Evolutionary conservation across 352 stramenopile species (phyloP).

Genomic region (Phytophthora cryptogea): DNA sequence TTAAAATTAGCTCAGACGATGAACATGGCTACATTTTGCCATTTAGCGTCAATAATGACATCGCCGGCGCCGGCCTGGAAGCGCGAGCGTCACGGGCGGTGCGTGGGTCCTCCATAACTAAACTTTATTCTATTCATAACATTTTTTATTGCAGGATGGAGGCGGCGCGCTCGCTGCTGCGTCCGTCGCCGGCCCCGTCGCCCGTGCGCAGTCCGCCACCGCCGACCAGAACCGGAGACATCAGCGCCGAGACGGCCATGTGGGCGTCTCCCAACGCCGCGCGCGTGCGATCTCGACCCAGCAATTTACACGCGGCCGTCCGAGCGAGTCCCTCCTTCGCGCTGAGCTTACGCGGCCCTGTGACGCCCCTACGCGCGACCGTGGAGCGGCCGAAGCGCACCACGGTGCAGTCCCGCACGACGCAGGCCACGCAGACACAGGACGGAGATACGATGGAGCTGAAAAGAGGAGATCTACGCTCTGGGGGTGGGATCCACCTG

Average conservation of each 20-base stretch:
- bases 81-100: constrained; percentile 24
- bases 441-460: constrained; percentile 9
- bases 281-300: constrained; percentile 45
- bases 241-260: constrained; percentile 6
- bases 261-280: constrained; percentile 50
- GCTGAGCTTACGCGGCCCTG: constrained; percentile 22
- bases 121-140: background rate
- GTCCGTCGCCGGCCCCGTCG: constrained; percentile 22
- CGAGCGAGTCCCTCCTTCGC: constrained; percentile 43
- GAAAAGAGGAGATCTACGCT: too few relatives aligned
- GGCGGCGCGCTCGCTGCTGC: constrained; percentile 28
- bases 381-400: constrained; percentile 5
- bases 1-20: background rate
- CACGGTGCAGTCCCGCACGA: constrained; percentile 20
- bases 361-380: constrained; percentile 9
- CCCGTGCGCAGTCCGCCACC: constrained; percentile 1
- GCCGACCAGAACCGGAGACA: background rate
- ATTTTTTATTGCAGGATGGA: constrained; percentile 38
- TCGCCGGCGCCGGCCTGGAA: constrained; percentile 18
- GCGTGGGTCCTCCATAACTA: background rate
- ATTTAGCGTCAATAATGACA: background rate
- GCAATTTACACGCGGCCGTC: constrained; percentile 45
- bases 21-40: background rate
- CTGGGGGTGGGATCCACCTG: constrained; percentile 21
- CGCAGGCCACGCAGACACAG: constrained; percentile 37